These are phyloP conservation scores for Phellopilus nigrolimitatus DNA, from an alignment of 1,284 basidiomycete species.

Conservation along the genomic window DNA sequence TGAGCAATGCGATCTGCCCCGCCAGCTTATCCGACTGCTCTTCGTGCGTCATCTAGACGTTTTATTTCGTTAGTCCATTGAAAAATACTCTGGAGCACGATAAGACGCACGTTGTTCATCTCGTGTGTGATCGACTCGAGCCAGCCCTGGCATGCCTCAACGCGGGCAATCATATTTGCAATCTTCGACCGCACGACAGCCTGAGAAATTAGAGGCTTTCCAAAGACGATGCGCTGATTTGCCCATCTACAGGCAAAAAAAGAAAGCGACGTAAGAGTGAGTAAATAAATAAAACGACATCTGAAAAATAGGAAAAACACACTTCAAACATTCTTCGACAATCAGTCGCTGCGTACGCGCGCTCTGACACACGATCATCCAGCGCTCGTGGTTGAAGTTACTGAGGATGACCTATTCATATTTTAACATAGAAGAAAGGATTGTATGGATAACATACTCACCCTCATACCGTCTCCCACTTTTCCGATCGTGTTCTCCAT, in stretches of 20 bases:
- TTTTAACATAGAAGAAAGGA: neutral
- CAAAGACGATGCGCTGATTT: conserved; percentile 80
- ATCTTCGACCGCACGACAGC: conserved; percentile 90
- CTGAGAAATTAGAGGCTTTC: conserved; percentile 85
- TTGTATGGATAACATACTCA: neutral
- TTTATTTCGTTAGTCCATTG: conserved; percentile 1
- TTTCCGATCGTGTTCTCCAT: conserved; percentile 81
- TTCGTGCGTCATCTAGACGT: conserved; percentile 64
- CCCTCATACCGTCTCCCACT: conserved; percentile 72
- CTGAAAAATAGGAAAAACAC: conserved; percentile 21
- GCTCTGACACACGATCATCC: conserved; percentile 77
- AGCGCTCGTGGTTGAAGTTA: conserved; percentile 83
- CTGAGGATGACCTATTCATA: conserved; percentile 67
- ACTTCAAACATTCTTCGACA: conserved; percentile 81
- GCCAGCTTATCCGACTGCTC: conserved; percentile 77
- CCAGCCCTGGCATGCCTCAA: conserved; percentile 88
- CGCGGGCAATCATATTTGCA: conserved; percentile 83
- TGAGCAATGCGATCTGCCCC: conserved; percentile 67
- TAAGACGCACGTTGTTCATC: conserved; percentile 76
- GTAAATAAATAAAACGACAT: neutral
- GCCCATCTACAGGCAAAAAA: conserved; percentile 54
- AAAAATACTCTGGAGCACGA: neutral
- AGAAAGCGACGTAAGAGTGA: neutral
- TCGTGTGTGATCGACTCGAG: conserved; percentile 86
- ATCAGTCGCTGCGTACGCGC: conserved; percentile 67